phyloP scores from a whole-genome alignment of 139 green algal species.

The Chlamydomonas sphaeroides region DNA sequence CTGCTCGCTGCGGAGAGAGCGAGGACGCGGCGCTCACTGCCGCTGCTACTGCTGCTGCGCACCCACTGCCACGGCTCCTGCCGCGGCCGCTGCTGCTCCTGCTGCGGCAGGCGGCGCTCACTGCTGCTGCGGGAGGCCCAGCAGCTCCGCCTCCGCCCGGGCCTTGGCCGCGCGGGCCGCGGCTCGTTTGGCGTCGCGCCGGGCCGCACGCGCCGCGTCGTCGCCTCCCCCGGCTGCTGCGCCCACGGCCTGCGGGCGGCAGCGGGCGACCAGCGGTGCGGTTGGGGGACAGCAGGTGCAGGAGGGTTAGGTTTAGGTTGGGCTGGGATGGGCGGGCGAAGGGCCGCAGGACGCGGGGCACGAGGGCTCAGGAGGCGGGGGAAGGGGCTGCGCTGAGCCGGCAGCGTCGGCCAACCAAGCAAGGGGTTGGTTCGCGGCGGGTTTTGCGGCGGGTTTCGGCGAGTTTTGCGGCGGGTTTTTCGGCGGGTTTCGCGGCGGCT shows the following conservation, averaged over 20 bases:
- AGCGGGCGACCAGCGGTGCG: neutral
- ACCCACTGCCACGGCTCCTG: neutral
- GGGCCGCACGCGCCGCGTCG: constrained; percentile 23
- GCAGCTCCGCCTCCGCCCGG: constrained; percentile 33
- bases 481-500: too few relatives aligned
- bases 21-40: neutral
- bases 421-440: too few relatives aligned
- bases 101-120: neutral
- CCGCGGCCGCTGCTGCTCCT: neutral
- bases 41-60: neutral
- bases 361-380: too few relatives aligned
- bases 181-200: constrained; percentile 21
- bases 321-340: too few relatives aligned
- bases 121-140: constrained; percentile 29
- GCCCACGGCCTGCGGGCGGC: neutral
- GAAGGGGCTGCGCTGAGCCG: too few relatives aligned
- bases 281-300: too few relatives aligned
- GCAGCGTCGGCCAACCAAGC: too few relatives aligned
- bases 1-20: too few relatives aligned
- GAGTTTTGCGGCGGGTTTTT: too few relatives aligned
- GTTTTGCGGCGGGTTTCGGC: too few relatives aligned
- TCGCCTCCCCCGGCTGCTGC: neutral
- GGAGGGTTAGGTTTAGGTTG: too few relatives aligned
- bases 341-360: too few relatives aligned
- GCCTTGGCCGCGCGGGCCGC: constrained; percentile 24